Base-by-base conservation (phyloP, 148 eudicot species). In the Camellia lanceoleosa region DNA sequence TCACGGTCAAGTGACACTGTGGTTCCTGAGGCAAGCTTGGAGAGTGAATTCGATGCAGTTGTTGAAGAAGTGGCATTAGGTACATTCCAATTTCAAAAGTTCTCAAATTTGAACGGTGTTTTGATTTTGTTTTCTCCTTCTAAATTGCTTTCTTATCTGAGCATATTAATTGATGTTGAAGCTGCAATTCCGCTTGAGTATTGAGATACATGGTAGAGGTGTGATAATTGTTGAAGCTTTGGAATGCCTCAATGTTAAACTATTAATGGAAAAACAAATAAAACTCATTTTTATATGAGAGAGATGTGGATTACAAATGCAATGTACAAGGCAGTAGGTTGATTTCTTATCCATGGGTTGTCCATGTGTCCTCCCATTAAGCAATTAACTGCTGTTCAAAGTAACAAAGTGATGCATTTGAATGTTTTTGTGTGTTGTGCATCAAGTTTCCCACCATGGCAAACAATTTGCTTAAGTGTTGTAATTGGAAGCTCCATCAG, bases 51-150 rank as follows among this genome's bases (percentile, higher is more conserved):
- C 10, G 88, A 75, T 49, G 68, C 80, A 30, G 83, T 78, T 75
- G 73, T 49, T 61, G 87, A 88, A 79, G 19, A 82, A 68, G 61
- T 71, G 66, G 59, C 56, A 62, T 52, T 73, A 82, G 95, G 98
- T 94, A 88, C 67, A 16, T 66, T 72, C 14, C 30, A 20, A 42
- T 70, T 46, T 49, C 55, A 65, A 63, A 38, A 23, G 41, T 75
- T 52, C 13, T 38, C 23, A 30, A 51, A 68, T 69, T 78, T 59
- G 65, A 54, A 49, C 70, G 44, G 8, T 73, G 44, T 71, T 30
- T 58, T 23, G 14, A 20, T 59, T 62, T 79, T 73, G n/a, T 55
- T 63, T 59, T 12, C 55, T 52, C 18, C 56, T 19, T 47, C 41
- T 18, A 44, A 47, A 11, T 80, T 64, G 75, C 19, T 82, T 44